A percentile compares a stretch with the other conserved stretches of the same genome.
Conservation (phyloP, 208 protist genomes). For the Leishmania braziliensis region DNA sequence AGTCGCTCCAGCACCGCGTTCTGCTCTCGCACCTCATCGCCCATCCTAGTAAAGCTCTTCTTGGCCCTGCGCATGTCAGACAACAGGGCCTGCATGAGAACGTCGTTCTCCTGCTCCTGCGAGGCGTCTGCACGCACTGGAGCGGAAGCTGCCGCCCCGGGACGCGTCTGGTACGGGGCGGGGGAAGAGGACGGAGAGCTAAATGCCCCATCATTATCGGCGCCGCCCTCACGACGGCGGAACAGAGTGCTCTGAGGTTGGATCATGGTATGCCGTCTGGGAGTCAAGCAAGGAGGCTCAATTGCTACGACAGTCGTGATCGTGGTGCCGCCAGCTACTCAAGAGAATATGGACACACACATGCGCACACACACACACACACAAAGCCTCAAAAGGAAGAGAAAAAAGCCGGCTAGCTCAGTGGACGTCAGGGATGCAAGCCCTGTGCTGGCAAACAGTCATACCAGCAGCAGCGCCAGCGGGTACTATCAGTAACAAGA, state of each 20-base stretch:
- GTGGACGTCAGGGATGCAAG: background rate
- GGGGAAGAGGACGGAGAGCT: constrained; percentile 1
- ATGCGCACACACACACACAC: no score
- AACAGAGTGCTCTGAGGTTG: constrained; percentile 75
- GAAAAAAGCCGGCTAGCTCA: background rate
- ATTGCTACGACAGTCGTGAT: background rate
- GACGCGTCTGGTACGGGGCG: background rate
- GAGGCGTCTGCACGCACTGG: constrained; percentile 13
- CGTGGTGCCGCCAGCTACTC: background rate
- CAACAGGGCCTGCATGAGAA: constrained; percentile 65
- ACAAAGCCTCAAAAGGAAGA: no score
- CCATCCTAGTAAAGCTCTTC: constrained; percentile 49
- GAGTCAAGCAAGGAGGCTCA: background rate
- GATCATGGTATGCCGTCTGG: constrained; percentile 23
- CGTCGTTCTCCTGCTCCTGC: constrained; percentile 77
- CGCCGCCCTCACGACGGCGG: constrained; percentile 35
- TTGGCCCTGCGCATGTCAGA: constrained; percentile 60
- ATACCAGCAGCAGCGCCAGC: background rate
- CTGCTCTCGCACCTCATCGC: constrained; percentile 70
- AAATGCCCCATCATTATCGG: background rate
- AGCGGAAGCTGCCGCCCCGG: background rate
- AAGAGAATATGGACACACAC: background rate
- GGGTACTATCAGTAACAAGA: background rate
- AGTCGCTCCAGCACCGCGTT: constrained; percentile 69
- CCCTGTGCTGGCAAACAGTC: background rate